Conservation (phyloP, 2,329 filamentous ascomycete species). For the Colletotrichum sansevieriae region DNA sequence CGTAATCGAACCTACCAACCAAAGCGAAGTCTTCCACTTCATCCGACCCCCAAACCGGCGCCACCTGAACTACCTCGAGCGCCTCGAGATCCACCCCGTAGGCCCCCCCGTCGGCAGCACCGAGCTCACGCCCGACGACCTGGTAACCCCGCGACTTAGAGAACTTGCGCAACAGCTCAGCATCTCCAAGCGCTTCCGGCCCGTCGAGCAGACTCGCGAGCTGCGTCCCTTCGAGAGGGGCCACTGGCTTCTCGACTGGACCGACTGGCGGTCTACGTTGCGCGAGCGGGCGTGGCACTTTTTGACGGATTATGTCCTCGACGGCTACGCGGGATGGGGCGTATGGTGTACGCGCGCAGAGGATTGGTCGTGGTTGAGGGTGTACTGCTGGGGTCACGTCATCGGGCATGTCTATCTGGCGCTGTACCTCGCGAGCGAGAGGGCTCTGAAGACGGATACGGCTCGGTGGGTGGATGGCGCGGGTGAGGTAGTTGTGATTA, state of each 20-base stretch:
- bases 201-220: conserved; percentile 54
- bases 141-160: conserved; percentile 69
- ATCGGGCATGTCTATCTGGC: conserved; percentile 80
- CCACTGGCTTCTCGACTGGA: conserved; percentile 78
- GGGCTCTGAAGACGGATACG: conserved; percentile 69
- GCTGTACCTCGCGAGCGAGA: conserved; percentile 78
- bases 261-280: conserved; percentile 62
- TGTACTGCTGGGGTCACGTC: conserved; percentile 85
- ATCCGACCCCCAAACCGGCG: conserved; percentile 39
- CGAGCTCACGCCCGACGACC: conserved; percentile 58
- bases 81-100: conserved; percentile 65
- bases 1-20: conserved; percentile 46
- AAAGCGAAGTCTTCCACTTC: conserved; percentile 43
- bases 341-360: conserved; percentile 67
- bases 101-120: conserved; percentile 63
- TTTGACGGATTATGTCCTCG: conserved; percentile 70
- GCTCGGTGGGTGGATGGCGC: conserved; percentile 76
- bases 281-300: conserved; percentile 72
- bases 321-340: conserved; percentile 75
- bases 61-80: conserved; percentile 44
- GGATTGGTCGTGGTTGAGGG: conserved; percentile 63
- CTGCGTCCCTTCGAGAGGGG: conserved; percentile 77
- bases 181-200: conserved; percentile 66
- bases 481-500: conserved; percentile 63
- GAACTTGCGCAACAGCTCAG: conserved; percentile 67